Base-by-base conservation (phyloP, 1,284 basidiomycete genomes). In the Rhodotorula sp. region DNA sequence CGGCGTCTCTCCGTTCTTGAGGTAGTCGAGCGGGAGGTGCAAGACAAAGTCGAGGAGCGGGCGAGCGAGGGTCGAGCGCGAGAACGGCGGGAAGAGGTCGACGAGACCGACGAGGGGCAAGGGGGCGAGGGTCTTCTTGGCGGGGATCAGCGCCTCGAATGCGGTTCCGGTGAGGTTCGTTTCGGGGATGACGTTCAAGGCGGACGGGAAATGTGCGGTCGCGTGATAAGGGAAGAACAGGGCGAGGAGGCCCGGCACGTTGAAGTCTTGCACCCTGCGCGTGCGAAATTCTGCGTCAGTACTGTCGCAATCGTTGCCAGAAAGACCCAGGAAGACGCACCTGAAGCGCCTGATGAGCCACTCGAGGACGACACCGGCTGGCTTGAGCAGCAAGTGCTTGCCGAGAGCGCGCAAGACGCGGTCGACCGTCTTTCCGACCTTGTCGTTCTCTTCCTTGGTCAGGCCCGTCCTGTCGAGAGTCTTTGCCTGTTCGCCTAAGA, bases 331-430 rank as follows among this genome's bases (percentile, higher is more conserved):
- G 44, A 22, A 49, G 22, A 77, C 87, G 68, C 76, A 91, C 93
- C 93, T 88, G 82, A 97, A 98, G 67, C 94, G 84, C 74, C 93
- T 84, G 6, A 99, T 91, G 33, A 99, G 86, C 95, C 95, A 99
- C 80, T 99, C 95, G 46, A 99, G 79, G n/a, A 91, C 87, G 80
- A 91, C 94, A 53, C 89, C 89, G 0, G 91, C 87, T 2, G 92
- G 90, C 66, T 87, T 85, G 66, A 94, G 89, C 80, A 93, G 84
- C 49, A 99, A 81, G 83, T 90, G 91, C 24, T 87, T 88, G 1
- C 91, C 91, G 4, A 99, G 82, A 46, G 89, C 80, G 53, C 86
- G 81, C 48, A 98, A 79, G 76, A 93, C 91, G 14, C 83, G 83
- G 57, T 85, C 83, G 64, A 97, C 84, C 3, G 83, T 82, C 14